A percentile compares a stretch with the other conserved stretches of the same genome.
Conservation (phyloP, 2,329 filamentous ascomycete genomes). For the Incumbomyces delicatus region DNA sequence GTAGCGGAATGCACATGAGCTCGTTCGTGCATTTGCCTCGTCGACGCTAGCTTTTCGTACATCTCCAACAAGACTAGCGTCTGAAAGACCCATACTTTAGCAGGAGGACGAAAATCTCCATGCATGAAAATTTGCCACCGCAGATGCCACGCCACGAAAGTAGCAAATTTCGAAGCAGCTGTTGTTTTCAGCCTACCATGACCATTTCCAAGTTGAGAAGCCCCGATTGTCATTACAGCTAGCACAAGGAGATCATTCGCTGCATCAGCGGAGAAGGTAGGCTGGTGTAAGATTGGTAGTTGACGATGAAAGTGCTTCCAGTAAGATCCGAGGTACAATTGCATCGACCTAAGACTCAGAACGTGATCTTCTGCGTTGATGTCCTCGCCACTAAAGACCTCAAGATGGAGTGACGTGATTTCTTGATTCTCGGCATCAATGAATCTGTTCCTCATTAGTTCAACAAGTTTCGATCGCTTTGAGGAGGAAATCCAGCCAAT, state of each 20-base stretch:
- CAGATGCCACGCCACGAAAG: slow-evolving; percentile 87
- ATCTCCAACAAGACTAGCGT: slow-evolving; percentile 78
- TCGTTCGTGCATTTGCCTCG: slow-evolving; percentile 79
- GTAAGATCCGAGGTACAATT: slow-evolving; percentile 84
- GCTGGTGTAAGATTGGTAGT: slow-evolving; percentile 85
- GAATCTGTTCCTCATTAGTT: slow-evolving; percentile 72
- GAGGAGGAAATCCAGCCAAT: slow-evolving; percentile 63
- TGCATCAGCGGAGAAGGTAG: slow-evolving; percentile 80
- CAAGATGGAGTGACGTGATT: slow-evolving; percentile 62
- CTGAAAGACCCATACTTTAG: slow-evolving; percentile 94
- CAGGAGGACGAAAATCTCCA: slow-evolving; percentile 79
- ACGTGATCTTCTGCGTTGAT: slow-evolving; percentile 52
- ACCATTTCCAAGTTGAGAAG: slow-evolving; percentile 74
- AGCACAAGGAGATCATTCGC: slow-evolving; percentile 77
- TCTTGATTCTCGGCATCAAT: slow-evolving; percentile 55
- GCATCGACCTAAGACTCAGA: slow-evolving; percentile 87
- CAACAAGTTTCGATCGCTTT: slow-evolving; percentile 72
- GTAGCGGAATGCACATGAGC: slow-evolving; percentile 96
- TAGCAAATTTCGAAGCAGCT: slow-evolving; percentile 71
- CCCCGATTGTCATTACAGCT: slow-evolving; percentile 85
- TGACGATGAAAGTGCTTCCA: slow-evolving; percentile 94
- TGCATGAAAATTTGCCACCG: slow-evolving; percentile 95
- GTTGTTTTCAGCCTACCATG: slow-evolving; percentile 65
- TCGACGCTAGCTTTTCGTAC: slow-evolving; percentile 97
- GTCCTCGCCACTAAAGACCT: slow-evolving; percentile 67